Evolutionary conservation across 139 green algal genomes (phyloP).

Genomic region (Pleodorina starrii): DNA sequence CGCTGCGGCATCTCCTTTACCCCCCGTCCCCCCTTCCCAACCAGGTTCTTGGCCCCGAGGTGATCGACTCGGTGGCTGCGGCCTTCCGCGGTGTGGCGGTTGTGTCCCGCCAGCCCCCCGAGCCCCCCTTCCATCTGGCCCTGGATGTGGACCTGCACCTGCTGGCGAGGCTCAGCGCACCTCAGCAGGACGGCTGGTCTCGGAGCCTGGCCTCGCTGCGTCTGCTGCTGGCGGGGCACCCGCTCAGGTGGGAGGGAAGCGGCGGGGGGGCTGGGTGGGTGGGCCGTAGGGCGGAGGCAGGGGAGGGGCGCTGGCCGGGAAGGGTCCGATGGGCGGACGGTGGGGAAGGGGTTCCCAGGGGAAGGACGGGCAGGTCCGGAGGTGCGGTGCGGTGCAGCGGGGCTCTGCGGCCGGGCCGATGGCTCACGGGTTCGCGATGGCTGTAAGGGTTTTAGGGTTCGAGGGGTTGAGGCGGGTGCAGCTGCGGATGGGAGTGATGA

Average conservation of each 20-base stretch:
- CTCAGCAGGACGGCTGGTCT: constrained; percentile 38
- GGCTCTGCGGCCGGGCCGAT: too few relatives aligned
- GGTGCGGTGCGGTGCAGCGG: too few relatives aligned
- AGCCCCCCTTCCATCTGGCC: constrained; percentile 15
- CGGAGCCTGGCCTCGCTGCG: constrained; percentile 19
- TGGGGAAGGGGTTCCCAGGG: too few relatives aligned
- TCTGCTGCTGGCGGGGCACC: constrained; percentile 45
- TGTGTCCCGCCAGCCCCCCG: background rate
- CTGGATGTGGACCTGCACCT: constrained; percentile 32
- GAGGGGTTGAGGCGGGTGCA: too few relatives aligned
- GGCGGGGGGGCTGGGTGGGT: too few relatives aligned
- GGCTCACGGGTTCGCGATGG: too few relatives aligned
- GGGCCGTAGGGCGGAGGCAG: too few relatives aligned
- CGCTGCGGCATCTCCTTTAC: background rate
- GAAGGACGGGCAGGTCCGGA: too few relatives aligned
- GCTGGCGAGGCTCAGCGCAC: constrained; percentile 6
- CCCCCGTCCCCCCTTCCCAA: background rate
- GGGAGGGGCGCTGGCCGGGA: too few relatives aligned
- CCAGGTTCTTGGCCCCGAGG: constrained; percentile 28
- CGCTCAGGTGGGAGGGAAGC: constrained; percentile 11
- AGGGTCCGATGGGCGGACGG: too few relatives aligned
- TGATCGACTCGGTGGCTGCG: constrained; percentile 20
- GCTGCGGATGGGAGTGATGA: too few relatives aligned
- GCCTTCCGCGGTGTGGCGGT: constrained; percentile 12
- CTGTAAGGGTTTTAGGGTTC: too few relatives aligned